Base-by-base conservation (phyloP, 805 yeast genomes). In the Candida ipomoeae region DNA sequence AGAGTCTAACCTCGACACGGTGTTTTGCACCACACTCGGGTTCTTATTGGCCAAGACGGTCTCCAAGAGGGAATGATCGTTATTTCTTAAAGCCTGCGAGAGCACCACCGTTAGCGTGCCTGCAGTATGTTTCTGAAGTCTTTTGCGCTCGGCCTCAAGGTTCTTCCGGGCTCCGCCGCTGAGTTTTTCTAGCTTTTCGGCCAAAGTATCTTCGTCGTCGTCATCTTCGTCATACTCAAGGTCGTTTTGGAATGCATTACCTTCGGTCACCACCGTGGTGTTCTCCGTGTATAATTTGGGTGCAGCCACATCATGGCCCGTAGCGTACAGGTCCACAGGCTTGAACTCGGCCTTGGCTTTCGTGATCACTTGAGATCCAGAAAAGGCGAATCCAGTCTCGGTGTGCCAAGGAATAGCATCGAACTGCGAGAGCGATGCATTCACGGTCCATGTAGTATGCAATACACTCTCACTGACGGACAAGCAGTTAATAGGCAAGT, bases 1-100 rank as follows among this genome's bases (percentile, higher is more conserved):
- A 7, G 82, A 68, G 43, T 79, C 80, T 46, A 81, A 66, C 55
- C 74, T 73, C 15, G 74, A 54, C 42, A 81, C 73, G 6, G 85
- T 81, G 48, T 73, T 72, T 56, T 75, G 76, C 41, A 80, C 77
- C 7, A 79, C 69, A 6, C 61, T 64, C 44, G 79, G 79, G 56
- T 81, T 84, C 44, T 74, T 71, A 57, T 79, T 79, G 51, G 68
- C 68, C 55, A 94, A 75, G 11, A 96, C 96, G 2, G 89, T 82
- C 66, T 94, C 98, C 54, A 94, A 75, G 50, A 94, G 73, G 8
- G 94, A 73, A 60, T 84, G 90, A 65, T 94, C 99, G 61, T 87
- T 88, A 18, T 95, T 84, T 60, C 82, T 84, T 54, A 94, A 75
- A 0, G 99, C 92, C 70, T 94, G 99, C 13, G 91, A 75, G 41